phyloP scores from a whole-genome alignment of 2,329 filamentous ascomycete genomes.

The Clathrospora elynae region DNA sequence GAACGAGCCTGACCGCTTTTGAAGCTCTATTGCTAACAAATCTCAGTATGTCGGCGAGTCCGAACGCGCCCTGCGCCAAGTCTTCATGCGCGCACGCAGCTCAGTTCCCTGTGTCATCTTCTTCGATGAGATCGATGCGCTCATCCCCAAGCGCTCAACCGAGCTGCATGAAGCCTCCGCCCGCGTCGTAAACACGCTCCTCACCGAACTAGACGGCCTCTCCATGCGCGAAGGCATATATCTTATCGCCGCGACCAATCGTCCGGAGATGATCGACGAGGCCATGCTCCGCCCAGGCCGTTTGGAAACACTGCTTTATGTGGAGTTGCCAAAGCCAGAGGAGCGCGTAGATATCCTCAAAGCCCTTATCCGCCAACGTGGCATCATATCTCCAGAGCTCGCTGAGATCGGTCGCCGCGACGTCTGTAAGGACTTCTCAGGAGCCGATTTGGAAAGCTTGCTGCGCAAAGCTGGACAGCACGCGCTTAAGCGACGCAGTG shows the following conservation, averaged over 20 bases:
- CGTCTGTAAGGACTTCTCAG: conserved; percentile 75
- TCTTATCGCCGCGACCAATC: conserved; percentile 91
- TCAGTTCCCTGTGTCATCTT: conserved; percentile 93
- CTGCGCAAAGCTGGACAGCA: conserved; percentile 64
- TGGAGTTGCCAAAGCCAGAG: conserved; percentile 78
- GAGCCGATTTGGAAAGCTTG: conserved; percentile 66
- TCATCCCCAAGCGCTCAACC: conserved; percentile 83
- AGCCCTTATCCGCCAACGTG: conserved; percentile 60
- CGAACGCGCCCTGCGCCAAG: conserved; percentile 87
- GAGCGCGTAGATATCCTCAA: conserved; percentile 86
- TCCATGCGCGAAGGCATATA: conserved; percentile 82
- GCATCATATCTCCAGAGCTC: conserved; percentile 61
- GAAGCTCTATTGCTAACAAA: conserved; percentile 13
- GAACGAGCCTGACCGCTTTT: too few species aligned
- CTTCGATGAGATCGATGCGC: conserved; percentile 95
- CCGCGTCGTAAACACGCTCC: conserved; percentile 90
- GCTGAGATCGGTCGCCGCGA: conserved; percentile 67
- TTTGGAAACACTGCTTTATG: conserved; percentile 84
- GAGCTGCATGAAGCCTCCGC: conserved; percentile 78
- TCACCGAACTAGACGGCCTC: conserved; percentile 91
- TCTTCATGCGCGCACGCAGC: conserved; percentile 85
- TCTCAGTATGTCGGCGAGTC: conserved; percentile 86
- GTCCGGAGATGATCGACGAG: conserved; percentile 94
- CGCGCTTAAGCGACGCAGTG: conserved; percentile 56
- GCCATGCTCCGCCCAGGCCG: conserved; percentile 93